phyloP scores from a whole-genome alignment of 805 yeast species.

The Candida germanica region DNA sequence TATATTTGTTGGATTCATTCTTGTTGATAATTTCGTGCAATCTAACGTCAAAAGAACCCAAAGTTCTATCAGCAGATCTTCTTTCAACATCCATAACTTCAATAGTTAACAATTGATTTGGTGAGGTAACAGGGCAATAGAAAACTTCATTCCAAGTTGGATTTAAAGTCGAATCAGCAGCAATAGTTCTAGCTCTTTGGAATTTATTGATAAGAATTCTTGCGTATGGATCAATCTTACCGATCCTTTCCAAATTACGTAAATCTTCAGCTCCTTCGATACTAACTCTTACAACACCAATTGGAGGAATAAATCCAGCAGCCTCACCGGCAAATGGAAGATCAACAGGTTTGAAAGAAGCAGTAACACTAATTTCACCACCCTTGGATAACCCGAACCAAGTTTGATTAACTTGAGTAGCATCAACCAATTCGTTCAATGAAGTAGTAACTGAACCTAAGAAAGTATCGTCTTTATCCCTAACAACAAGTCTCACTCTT shows the following conservation, averaged over 20 bases:
- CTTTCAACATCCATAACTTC: slow-evolving; percentile 93
- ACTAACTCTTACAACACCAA: slow-evolving; percentile 81
- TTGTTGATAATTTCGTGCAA: slow-evolving; percentile 65
- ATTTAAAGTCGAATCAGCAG: slow-evolving; percentile 59
- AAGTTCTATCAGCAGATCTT: slow-evolving; percentile 74
- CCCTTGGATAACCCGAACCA: slow-evolving; percentile 74
- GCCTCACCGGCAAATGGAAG: slow-evolving; percentile 47
- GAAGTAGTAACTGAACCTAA: slow-evolving; percentile 59
- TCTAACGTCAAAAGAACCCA: slow-evolving; percentile 77
- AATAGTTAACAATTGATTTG: slow-evolving; percentile 75
- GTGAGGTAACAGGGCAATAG: slow-evolving; percentile 78
- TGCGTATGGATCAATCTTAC: slow-evolving; percentile 89
- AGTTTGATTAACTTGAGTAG: slow-evolving; percentile 70
- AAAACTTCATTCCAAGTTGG: slow-evolving; percentile 86
- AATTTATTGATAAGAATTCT: slow-evolving; percentile 76
- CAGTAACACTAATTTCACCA: slow-evolving; percentile 69
- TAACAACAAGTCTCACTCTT: slow-evolving; percentile 64
- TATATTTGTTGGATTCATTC: slow-evolving; percentile 60
- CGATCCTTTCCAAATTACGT: slow-evolving; percentile 82
- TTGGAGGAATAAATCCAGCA: slow-evolving; percentile 87
- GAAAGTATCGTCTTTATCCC: slow-evolving; percentile 51
- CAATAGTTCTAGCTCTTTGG: slow-evolving; percentile 72
- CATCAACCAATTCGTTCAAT: slow-evolving; percentile 66
- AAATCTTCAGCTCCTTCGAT: slow-evolving; percentile 70
- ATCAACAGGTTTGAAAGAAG: slow-evolving; percentile 85